Evolutionary conservation across 2,329 filamentous ascomycete genomes (phyloP), one percentile per base, ranked within the genome.

Genomic region (Botryotinia globosa): DNA sequence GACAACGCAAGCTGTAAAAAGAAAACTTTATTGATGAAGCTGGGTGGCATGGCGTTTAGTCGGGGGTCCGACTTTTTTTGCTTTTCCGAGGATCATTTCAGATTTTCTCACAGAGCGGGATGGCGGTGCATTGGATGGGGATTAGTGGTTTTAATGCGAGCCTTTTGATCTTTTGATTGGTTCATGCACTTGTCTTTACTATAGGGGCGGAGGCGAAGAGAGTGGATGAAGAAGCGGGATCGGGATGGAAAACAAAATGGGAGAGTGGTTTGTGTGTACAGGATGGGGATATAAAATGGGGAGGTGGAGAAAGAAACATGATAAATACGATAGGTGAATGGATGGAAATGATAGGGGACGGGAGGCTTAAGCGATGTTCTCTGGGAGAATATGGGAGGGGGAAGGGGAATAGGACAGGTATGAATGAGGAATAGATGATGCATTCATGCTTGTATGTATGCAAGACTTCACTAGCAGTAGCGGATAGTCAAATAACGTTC

Each of bases 21-120:
- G 65, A 68, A 20, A 37, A 48, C 61, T 45, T 18, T 69, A 68
- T 68, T 68, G 65, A 68, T 56, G 65, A 68, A 44, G 65, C 65
- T 51, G 65, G 65, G 48, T 32, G 48, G 48, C 25, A 51, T 56
- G 65, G 65, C 65, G 65, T 68, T 68, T 25, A 56, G 65, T 68
- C 48, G 48, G 32, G 20, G 65, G 65, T 32, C 20, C 48, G 48
- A 56, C 48, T 58, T 56, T 37, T 34, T 67, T 67, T 56, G n/a
- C n/a, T 32, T 39, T 32, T 39, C 14, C n/a, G 65, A 68, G 34
- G 51, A 56, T 20, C 54, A 44, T 44, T 68, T n/a, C n/a, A 51
- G 20, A 56, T 42, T 56, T 42, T 48, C n/a, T 42, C 18, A 18
- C 54, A 12, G 65, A n/a, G 34, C 34, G 37, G 65, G 48, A 56